Base-by-base conservation (phyloP, 2,329 filamentous ascomycete genomes). In the Arthrobotrys sinensis region DNA sequence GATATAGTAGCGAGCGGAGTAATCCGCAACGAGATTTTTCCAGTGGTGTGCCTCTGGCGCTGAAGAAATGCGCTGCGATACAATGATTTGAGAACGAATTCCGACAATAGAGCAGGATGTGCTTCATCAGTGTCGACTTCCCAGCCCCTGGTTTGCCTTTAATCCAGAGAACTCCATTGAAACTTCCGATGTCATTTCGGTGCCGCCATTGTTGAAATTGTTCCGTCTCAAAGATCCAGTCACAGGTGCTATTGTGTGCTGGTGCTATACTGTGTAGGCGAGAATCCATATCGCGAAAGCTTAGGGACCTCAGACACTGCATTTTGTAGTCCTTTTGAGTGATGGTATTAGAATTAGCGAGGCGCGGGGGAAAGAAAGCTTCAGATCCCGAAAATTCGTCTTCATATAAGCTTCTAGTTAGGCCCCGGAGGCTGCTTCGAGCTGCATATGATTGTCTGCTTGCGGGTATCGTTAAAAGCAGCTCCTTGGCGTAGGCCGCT, bases 121-220 rank as follows among this genome's bases (percentile, higher is more conserved):
- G 77, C 28, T 80, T 81, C 79, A 82, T 82, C 32, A 82, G 45
- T 28, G 81, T 82, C 52, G 81, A 82, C 48, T 82, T 82, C n/a
- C 81, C 81, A 5, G 65, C 72, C 7, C 82, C 82, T 7, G 82
- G 81, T 40, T 83, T 83, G 3, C 82, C 82, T 52, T 82, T 82
- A 8, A 83, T 81, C 82, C 81, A 83, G 12, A 82, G 77, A 2
- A 83, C 63, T 28, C 81, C 80, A n/a, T 81, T 79, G 70, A 81
- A 62, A 6, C 60, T 38, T 50, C 46, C 16, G 10, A 77, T 34
- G 11, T 77, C 0, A 7, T 12, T 6, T 14, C 67, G 67, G n/a
- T 76, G 1, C n/a, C 48, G 64, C 82, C 81, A 83, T 19, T 79
- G 1, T 12, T n/a, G 10, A 64, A 80, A 83, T 16, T 80, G 48